Conservation (phyloP, 1,284 basidiomycete genomes). For the Cutaneotrichosporon curvatum region DNA sequence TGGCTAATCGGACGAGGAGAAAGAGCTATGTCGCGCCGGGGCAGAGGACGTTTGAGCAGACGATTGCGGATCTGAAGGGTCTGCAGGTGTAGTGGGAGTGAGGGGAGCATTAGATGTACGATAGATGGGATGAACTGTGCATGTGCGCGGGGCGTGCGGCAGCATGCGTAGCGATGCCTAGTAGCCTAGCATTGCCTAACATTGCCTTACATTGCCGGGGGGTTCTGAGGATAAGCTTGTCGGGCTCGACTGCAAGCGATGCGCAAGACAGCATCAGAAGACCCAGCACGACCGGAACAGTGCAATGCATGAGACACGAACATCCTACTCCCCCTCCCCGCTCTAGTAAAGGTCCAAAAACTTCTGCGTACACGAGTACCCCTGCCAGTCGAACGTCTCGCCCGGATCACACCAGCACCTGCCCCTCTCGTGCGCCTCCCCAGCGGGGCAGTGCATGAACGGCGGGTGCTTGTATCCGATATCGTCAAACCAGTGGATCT, state of each 20-base stretch:
- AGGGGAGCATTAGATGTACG: background rate
- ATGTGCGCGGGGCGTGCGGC: too few species aligned
- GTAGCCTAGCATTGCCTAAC: too few species aligned
- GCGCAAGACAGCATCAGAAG: too few species aligned
- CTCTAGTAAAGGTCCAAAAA: background rate
- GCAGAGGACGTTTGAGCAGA: slow-evolving; percentile 3
- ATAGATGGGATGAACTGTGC: too few species aligned
- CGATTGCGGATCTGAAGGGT: slow-evolving; percentile 2
- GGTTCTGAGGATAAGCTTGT: too few species aligned
- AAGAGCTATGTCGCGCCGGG: background rate
- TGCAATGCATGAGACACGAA: too few species aligned
- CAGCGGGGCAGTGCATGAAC: slow-evolving; percentile 46
- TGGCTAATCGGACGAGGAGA: background rate
- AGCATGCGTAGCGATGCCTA: too few species aligned
- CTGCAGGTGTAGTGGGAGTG: background rate
- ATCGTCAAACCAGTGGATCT: slow-evolving; percentile 65
- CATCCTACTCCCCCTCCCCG: too few species aligned
- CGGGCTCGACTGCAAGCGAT: too few species aligned
- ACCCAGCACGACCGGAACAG: too few species aligned
- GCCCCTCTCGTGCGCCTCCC: slow-evolving; percentile 40
- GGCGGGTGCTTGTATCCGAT: slow-evolving; percentile 48
- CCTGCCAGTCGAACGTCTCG: slow-evolving; percentile 39
- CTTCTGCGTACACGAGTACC: slow-evolving; percentile 2
- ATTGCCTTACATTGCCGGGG: too few species aligned
- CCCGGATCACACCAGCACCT: slow-evolving; percentile 44